These are phyloP conservation scores for Chlorella sp. DNA, from an alignment of 139 green algal genomes.

Conservation along the genomic window DNA sequence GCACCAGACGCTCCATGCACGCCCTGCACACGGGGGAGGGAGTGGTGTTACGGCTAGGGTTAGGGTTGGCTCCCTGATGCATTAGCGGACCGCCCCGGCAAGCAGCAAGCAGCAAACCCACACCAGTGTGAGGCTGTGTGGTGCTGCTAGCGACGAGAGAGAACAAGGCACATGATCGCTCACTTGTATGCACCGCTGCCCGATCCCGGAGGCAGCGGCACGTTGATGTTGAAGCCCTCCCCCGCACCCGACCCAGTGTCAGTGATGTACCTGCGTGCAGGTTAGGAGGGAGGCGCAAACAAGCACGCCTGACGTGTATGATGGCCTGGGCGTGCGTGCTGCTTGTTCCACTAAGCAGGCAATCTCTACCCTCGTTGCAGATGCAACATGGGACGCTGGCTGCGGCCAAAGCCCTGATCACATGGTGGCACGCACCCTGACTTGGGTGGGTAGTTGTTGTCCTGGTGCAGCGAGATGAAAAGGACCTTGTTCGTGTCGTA, in stretches of 20 bases:
- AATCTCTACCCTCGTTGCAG: too few species aligned
- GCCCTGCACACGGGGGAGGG: background rate
- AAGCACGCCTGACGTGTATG: background rate
- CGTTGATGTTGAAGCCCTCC: constrained; percentile 61
- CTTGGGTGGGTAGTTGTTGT: constrained; percentile 40
- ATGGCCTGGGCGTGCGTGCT: background rate
- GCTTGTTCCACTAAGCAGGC: background rate
- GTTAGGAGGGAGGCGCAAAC: constrained; percentile 18
- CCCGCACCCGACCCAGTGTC: constrained; percentile 51
- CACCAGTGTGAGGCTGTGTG: background rate
- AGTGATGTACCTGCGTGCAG: constrained; percentile 26
- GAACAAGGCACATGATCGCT: too few species aligned
- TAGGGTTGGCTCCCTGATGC: background rate
- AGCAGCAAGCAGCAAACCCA: background rate
- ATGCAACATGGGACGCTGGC: too few species aligned
- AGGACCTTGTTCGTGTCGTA: constrained; percentile 49
- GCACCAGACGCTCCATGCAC: constrained; percentile 32
- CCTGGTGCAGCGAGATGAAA: constrained; percentile 63
- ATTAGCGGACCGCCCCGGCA: background rate
- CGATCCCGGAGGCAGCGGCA: constrained; percentile 41
- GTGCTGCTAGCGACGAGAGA: too few species aligned
- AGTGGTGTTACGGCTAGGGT: background rate
- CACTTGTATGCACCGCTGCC: background rate
- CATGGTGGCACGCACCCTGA: constrained; percentile 23
- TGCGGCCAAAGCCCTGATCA: background rate